phyloP scores from a whole-genome alignment of 192 early-diverging fungal species.

The Pecoramyces ruminantium region DNA sequence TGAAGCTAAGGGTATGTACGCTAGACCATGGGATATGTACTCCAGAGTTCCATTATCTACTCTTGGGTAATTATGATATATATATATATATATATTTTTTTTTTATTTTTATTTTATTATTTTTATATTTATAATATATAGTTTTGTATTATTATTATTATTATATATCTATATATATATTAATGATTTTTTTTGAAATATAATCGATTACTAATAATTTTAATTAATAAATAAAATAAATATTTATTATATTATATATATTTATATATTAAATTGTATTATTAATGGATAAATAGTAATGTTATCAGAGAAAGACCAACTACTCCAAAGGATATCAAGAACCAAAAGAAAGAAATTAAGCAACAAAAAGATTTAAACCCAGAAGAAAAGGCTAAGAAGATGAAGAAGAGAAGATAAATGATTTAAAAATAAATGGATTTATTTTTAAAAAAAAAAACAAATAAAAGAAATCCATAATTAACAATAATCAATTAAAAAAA shows the following conservation, averaged over 20 bases:
- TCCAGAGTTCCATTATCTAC: neutral
- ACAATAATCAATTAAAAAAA: no score
- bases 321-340: neutral
- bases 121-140: no score
- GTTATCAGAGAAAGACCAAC: neutral
- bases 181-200: no score
- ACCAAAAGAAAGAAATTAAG: neutral
- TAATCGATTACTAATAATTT: no score
- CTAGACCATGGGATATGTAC: neutral
- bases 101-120: no score
- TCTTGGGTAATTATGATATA: neutral
- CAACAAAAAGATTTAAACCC: neutral
- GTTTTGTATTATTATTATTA: no score
- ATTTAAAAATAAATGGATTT: no score
- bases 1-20: neutral
- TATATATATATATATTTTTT: neutral
- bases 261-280: neutral
- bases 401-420: neutral
- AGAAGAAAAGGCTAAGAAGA: neutral
- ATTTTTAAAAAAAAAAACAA: no score
- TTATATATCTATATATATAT: no score
- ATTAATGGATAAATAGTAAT: neutral
- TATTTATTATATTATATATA: neutral
- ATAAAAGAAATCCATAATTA: no score
- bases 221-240: no score